phyloP scores from a whole-genome alignment of 2,329 filamentous ascomycete species.

The Calonectria leucothoes region DNA sequence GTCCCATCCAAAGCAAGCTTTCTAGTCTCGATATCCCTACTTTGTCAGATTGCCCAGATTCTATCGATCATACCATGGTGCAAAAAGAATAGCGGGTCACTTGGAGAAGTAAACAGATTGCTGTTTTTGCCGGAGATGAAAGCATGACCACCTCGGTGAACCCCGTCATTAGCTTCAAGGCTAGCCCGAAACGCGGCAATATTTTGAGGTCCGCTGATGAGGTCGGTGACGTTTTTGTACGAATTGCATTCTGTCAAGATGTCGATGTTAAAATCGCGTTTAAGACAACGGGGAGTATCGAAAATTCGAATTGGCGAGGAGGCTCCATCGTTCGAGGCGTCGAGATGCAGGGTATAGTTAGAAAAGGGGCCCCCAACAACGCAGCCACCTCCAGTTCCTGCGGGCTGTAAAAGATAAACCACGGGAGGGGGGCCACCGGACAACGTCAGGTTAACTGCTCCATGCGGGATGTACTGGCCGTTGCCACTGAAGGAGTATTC shows the following conservation, averaged over 20 bases:
- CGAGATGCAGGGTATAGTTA: background rate
- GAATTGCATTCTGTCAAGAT: background rate
- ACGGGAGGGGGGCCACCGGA: background rate
- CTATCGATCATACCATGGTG: background rate
- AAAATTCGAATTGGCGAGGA: background rate
- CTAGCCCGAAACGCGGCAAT: background rate
- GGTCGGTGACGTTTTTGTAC: background rate
- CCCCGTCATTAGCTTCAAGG: no score
- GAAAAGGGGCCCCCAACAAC: background rate
- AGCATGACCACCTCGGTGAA: background rate
- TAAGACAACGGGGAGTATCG: background rate
- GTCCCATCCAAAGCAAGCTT: background rate
- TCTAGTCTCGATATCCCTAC: background rate
- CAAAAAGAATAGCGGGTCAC: background rate
- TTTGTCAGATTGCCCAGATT: background rate
- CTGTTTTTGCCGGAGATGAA: background rate
- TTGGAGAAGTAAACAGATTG: background rate
- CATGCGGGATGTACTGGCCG: background rate
- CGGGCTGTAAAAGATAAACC: background rate
- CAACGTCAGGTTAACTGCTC: background rate
- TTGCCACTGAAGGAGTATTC: background rate
- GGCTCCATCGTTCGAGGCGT: background rate
- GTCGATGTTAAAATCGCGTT: background rate
- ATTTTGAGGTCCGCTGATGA: background rate
- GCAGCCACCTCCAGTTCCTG: no score